A percentile compares a stretch with the other conserved stretches of the same genome.
Evolutionary conservation across 495 filamentous ascomycete genomes (phyloP).

Genomic region (Venustampulla echinocandica): DNA sequence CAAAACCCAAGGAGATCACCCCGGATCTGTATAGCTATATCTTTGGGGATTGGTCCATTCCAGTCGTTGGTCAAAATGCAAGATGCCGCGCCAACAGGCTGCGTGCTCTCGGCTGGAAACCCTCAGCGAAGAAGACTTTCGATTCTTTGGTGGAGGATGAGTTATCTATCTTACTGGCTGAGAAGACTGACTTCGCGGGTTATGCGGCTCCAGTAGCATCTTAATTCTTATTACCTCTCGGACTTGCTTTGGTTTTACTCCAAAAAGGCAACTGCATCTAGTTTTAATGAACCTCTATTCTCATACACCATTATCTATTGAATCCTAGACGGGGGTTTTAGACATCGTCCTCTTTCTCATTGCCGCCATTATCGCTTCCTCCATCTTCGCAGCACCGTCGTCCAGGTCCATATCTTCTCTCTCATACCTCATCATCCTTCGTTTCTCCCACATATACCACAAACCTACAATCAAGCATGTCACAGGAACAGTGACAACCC

Average conservation of each 20-base stretch:
- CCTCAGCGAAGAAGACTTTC: conserved; percentile 29
- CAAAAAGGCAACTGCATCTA: no score
- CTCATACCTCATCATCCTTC: conserved; percentile 30
- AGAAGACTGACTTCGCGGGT: conserved; percentile 21
- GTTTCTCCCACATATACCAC: conserved; percentile 36
- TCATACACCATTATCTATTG: no score
- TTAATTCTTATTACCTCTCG: no score
- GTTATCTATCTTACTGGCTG: conserved; percentile 27
- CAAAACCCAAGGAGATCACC: conserved; percentile 22
- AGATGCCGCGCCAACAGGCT: conserved; percentile 23
- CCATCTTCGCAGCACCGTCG: conserved; percentile 26
- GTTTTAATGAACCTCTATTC: no score
- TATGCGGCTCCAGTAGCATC: neutral
- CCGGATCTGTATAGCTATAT: conserved; percentile 26
- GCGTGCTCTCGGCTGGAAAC: conserved; percentile 25
- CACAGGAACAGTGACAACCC: conserved; percentile 38
- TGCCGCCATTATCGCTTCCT: conserved; percentile 31
- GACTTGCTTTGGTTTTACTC: no score
- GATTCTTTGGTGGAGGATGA: conserved; percentile 32
- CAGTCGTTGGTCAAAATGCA: conserved; percentile 26
- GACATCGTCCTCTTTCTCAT: neutral
- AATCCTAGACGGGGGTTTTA: no score
- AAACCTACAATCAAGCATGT: conserved; percentile 33
- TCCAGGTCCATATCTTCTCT: conserved; percentile 28
- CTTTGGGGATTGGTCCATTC: conserved; percentile 20